Evolutionary conservation across 129 eudicot species (phyloP), one percentile per base, ranked within the genome.

Genomic region (Chrysanthemum makinoi): DNA sequence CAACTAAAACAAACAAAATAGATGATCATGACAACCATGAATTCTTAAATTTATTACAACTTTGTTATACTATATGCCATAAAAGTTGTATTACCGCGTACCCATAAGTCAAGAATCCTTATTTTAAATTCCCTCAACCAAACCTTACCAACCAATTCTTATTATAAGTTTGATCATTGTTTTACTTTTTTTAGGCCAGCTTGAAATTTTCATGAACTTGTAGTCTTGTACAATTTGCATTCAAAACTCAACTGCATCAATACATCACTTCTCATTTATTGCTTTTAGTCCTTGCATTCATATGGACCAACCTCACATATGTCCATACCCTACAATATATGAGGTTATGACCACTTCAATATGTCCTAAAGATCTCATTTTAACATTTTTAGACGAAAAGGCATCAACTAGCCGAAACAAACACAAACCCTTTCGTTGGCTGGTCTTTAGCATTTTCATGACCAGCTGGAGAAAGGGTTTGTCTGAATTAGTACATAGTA

Each of bases 1-100:
- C 35, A 16, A 48, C 47, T 14, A 49, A 67, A 55, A 43, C 57
- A 15, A 63, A 46, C 66, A 54, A 70, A 63, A 10, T 22, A 20
- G 46, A 70, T 39, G 61, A 70, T 77, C 66, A 70, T 77, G 76
- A 76, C 81, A 77, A 70, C 76, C 66, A 77, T 76, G 44, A 77
- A 43, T 35, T 9, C 39, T 70, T 50, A 15, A 70, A 39, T 39
- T 18, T 28, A 22, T 47, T 26, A 39, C 33, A 77, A 24, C 12
- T 18, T 2, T 53, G 52, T 77, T 6, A 51, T 70, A 51, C 75
- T 20, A 30, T 15, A 19, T 35, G 71, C 71, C 39, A 13, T 39
- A 18, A 30, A 61, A 33, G 50, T 54, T 63, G 72, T 70, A 70
- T 35, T 4, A 24, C 55, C 19, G 3, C 26, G 2, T 70, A 77